These are phyloP conservation scores for Ceratobasidium sp. DNA, from an alignment of 1,284 basidiomycete species.

Conservation along the genomic window DNA sequence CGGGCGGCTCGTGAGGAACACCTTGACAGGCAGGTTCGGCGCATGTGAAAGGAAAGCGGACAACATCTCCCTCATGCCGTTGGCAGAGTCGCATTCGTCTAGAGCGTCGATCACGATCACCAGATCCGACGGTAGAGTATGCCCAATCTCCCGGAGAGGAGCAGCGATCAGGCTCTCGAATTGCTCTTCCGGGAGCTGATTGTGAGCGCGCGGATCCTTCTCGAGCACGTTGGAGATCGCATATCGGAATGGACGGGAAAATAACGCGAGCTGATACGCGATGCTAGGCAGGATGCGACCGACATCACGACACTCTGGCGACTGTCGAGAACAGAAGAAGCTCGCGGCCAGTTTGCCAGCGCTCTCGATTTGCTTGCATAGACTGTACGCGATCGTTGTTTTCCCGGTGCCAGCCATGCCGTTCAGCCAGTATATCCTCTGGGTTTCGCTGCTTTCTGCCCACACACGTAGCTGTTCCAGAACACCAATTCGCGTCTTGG, in stretches of 20 bases:
- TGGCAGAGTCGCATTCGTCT: not conserved
- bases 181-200: not conserved
- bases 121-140: not conserved
- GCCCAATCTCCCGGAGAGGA: not conserved
- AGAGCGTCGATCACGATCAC: conserved; percentile 16
- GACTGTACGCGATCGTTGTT: not conserved
- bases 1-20: conserved; percentile 11
- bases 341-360: not conserved
- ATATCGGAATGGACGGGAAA: not conserved
- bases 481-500: conserved; percentile 47
- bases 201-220: not conserved
- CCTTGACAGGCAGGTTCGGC: not conserved
- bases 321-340: conserved; percentile 5
- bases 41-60: not conserved
- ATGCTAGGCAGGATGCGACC: not conserved
- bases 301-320: not conserved
- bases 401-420: conserved; percentile 14
- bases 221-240: not conserved
- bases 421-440: conserved; percentile 38
- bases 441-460: conserved; percentile 24
- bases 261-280: not conserved
- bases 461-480: conserved; percentile 47
- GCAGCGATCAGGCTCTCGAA: not conserved
- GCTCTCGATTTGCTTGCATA: not conserved
- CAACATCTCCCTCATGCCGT: not conserved